phyloP scores from a whole-genome alignment of 345 rosid species.

The Euphorbia pulcherrima region DNA sequence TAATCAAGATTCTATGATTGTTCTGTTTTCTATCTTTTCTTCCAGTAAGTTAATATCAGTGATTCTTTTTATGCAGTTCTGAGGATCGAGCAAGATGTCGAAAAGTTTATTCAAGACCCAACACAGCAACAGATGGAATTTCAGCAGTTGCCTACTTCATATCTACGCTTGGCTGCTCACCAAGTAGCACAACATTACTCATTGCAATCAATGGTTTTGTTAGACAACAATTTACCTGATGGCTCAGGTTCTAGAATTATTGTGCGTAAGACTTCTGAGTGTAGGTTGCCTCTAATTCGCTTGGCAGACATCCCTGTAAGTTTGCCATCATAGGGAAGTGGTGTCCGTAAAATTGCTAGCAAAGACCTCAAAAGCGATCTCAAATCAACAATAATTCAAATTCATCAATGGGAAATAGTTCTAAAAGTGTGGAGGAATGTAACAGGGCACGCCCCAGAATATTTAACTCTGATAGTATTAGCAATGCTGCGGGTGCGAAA shows the following conservation, averaged over 20 bases:
- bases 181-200: slow-evolving; percentile 83
- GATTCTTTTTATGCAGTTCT: slow-evolving; percentile 42
- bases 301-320: slow-evolving; percentile 69
- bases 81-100: slow-evolving; percentile 78
- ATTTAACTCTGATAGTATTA: slow-evolving; percentile 45
- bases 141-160: slow-evolving; percentile 77
- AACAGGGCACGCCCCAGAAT: slow-evolving; percentile 74
- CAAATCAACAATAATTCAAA: slow-evolving; percentile 30
- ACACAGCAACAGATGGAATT: slow-evolving; percentile 62
- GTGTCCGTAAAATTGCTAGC: slow-evolving; percentile 60
- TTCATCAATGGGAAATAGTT: slow-evolving; percentile 41
- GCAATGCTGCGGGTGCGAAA: slow-evolving; percentile 33
- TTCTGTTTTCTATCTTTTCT: background rate
- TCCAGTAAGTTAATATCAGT: background rate
- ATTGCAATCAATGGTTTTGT: slow-evolving; percentile 72
- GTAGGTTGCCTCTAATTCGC: slow-evolving; percentile 52
- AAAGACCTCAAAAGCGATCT: slow-evolving; percentile 58
- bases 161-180: slow-evolving; percentile 74
- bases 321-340: slow-evolving; percentile 54
- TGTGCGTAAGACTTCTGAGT: slow-evolving; percentile 62
- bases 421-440: slow-evolving; percentile 75
- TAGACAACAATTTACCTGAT: slow-evolving; percentile 60
- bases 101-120: slow-evolving; percentile 62
- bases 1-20: background rate
- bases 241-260: slow-evolving; percentile 65